Evolutionary conservation across 352 stramenopile species (phyloP), one percentile per base, ranked within the genome.

Genomic region (Peronospora tabacina): DNA sequence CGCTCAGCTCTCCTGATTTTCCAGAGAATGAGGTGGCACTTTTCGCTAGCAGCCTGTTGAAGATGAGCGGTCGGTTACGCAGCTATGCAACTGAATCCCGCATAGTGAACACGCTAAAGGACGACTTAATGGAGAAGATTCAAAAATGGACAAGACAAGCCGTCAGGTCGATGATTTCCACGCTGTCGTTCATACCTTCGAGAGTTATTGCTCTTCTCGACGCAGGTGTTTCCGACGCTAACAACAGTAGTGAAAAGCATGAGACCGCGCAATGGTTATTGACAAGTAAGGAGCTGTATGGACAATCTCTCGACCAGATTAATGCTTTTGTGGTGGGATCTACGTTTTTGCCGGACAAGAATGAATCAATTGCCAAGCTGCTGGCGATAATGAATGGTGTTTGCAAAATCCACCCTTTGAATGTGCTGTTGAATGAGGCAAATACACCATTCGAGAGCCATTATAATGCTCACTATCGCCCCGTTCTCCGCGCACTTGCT

Each of bases 321-420:
- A 48, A 72, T 44, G 36, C 13, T 11, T 36, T 74, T 8, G 22
- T 63, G 12, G 38, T 34, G 5, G 56, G 63, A 5, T 22, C 63
- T 7, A 45, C 32, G 11, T 56, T 67, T 54, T 57, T 52, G 10
- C 12, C 46, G 24, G 24, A 19, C 15, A 67, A 64, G 19, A 65
- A 62, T 35, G 13, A 33, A 30, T 69, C 55, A 6, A 49, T 70
- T 42, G 30, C 35, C 7, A 49, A 60, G 2, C 60, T 82, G 12
- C 43, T 85, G 12, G 66, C 67, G 41, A 58, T 66, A 15, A 70
- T 81, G 50, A 58, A 75, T 47, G 63, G 63, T 7, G 48, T 87
- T 12, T 82, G 65, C 20, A 58, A 68, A 16, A 41, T 47, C 7
- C 44, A 79, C 32, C 53, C 70, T 0, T 48, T 75, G n/a, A 35